A percentile compares a stretch with the other conserved stretches of the same genome.
These are phyloP conservation scores for Fusarium metavorans DNA, from an alignment of 2,329 filamentous ascomycete genomes.

Conservation along the genomic window DNA sequence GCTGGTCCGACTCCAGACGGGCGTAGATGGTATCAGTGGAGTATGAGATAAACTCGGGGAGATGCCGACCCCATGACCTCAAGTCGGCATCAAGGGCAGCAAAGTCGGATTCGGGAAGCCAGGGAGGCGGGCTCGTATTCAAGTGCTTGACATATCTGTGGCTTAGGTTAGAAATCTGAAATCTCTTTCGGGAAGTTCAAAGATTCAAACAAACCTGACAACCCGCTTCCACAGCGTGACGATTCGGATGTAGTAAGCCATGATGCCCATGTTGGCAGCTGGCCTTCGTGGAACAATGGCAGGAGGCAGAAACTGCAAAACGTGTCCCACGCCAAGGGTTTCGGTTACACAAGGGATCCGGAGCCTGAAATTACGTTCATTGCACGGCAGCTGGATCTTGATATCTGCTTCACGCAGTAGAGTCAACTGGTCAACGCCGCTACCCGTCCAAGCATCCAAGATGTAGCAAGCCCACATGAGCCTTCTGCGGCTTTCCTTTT, in stretches of 20 bases:
- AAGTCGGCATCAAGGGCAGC: conserved; percentile 55
- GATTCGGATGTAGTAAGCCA: conserved; percentile 58
- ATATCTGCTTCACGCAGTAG: conserved; percentile 55
- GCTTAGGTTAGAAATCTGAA: conserved; percentile 12
- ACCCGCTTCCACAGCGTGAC: conserved; percentile 57
- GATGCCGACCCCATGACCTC: conserved; percentile 54
- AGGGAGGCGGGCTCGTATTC: conserved; percentile 54
- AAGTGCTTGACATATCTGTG: conserved; percentile 57
- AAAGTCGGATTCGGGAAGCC: conserved; percentile 58
- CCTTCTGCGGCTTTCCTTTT: conserved; percentile 53
- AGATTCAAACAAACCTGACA: conserved; percentile 47
- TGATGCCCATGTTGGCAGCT: conserved; percentile 58
- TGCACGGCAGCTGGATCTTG: conserved; percentile 56
- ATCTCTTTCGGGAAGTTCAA: neutral
- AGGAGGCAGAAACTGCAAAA: conserved; percentile 54
- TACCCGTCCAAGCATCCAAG: conserved; percentile 55
- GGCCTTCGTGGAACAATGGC: conserved; percentile 54
- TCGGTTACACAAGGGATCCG: conserved; percentile 55
- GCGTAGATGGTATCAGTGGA: conserved; percentile 59
- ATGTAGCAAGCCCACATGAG: conserved; percentile 59
- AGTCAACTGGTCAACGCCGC: conserved; percentile 54
- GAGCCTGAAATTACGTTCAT: conserved; percentile 57
- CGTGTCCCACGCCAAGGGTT: conserved; percentile 55
- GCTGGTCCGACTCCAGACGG: conserved; percentile 59
- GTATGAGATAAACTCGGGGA: conserved; percentile 59